Evolutionary conservation across 768 basidiomycete species (phyloP).

Genomic region (Cystobasidiopsis lactophilus): DNA sequence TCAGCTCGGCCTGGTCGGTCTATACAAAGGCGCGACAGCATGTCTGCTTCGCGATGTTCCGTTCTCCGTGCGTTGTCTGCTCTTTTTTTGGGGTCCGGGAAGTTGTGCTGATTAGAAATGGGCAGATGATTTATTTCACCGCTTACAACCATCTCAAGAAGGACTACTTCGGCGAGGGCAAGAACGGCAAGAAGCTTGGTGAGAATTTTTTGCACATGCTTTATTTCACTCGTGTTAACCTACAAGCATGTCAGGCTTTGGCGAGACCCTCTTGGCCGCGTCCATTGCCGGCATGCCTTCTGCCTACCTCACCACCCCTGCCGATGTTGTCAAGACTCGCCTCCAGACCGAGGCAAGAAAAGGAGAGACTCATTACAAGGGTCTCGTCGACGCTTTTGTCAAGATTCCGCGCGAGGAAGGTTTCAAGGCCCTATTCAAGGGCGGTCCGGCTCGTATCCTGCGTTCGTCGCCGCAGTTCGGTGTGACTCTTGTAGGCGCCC

Average conservation of each 20-base stretch:
- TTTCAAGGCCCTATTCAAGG: constrained; percentile 72
- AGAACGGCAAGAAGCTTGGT: constrained; percentile 70
- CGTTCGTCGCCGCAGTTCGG: constrained; percentile 62
- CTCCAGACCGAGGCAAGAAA: constrained; percentile 78
- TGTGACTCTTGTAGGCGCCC: constrained; percentile 67
- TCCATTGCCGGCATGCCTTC: constrained; percentile 62
- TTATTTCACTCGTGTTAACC: background rate
- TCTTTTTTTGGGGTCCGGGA: constrained; percentile 27
- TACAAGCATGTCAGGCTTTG: constrained; percentile 40
- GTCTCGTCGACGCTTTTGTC: constrained; percentile 62
- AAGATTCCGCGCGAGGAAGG: constrained; percentile 86
- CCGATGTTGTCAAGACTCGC: constrained; percentile 76
- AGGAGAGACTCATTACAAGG: constrained; percentile 80
- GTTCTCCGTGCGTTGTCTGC: constrained; percentile 83
- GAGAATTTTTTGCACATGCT: background rate
- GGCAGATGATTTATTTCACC: constrained; percentile 27
- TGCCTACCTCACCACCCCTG: constrained; percentile 57
- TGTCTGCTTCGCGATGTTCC: constrained; percentile 90
- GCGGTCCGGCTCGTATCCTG: constrained; percentile 65
- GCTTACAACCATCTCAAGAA: constrained; percentile 42
- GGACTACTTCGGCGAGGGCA: constrained; percentile 85
- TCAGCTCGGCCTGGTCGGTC: constrained; percentile 70
- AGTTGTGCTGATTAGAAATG: background rate
- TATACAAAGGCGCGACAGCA: constrained; percentile 81
- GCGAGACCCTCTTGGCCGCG: constrained; percentile 66